Conservation (phyloP, 495 filamentous ascomycete species). For the Penicillium waksmanii region DNA sequence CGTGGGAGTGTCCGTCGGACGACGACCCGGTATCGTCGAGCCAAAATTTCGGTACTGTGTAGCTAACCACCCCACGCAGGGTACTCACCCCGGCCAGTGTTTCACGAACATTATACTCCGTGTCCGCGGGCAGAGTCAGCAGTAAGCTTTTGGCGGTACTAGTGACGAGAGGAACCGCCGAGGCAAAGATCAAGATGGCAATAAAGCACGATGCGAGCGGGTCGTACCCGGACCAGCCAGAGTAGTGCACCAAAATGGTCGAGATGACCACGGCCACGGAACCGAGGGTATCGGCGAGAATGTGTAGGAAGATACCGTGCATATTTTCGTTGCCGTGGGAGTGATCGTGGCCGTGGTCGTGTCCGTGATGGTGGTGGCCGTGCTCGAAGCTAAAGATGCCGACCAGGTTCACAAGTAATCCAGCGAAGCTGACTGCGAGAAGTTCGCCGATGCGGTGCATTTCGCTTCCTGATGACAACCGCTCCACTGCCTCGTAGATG, state of each 20-base stretch:
- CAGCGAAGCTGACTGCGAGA: slow-evolving; percentile 81
- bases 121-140: slow-evolving; percentile 79
- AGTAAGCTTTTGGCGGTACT: slow-evolving; percentile 80
- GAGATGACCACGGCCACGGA: slow-evolving; percentile 94
- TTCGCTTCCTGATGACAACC: slow-evolving; percentile 77
- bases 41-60: slow-evolving; percentile 93
- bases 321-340: slow-evolving; percentile 94
- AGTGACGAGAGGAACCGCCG: slow-evolving; percentile 84
- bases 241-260: slow-evolving; percentile 82
- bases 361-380: slow-evolving; percentile 60
- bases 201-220: slow-evolving; percentile 93
- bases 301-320: slow-evolving; percentile 97
- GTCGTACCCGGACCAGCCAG: slow-evolving; percentile 93
- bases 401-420: slow-evolving; percentile 86
- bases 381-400: slow-evolving; percentile 88
- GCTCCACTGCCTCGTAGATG: slow-evolving; percentile 89
- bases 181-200: slow-evolving; percentile 86
- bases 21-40: slow-evolving; percentile 67
- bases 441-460: slow-evolving; percentile 86
- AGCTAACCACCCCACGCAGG: slow-evolving; percentile 81
- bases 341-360: slow-evolving; percentile 69
- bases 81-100: slow-evolving; percentile 81
- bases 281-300: slow-evolving; percentile 92
- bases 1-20: slow-evolving; percentile 34
- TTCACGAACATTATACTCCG: slow-evolving; percentile 87